Conservation (phyloP, 1,284 basidiomycete genomes). For the Irpex sp. region DNA sequence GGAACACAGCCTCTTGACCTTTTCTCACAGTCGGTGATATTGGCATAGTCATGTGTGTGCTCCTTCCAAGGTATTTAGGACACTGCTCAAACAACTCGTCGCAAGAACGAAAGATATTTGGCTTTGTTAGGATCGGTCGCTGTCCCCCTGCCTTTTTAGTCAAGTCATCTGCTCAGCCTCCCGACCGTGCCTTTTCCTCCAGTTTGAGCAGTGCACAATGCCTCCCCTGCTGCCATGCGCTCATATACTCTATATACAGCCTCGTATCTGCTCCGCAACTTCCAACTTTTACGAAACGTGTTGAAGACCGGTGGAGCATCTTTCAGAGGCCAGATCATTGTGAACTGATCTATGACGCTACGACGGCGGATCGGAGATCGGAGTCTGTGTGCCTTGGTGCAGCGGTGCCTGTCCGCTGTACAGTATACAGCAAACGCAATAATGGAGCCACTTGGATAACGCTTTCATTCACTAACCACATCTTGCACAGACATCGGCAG, state of each 20-base stretch:
- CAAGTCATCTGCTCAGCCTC: background rate
- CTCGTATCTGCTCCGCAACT: no score
- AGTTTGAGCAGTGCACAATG: no score
- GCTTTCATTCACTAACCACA: no score
- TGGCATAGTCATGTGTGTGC: background rate
- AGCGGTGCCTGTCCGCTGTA: background rate
- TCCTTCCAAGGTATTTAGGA: background rate
- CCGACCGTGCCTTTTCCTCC: background rate
- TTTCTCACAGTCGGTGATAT: background rate
- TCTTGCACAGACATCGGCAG: no score
- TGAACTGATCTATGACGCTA: background rate
- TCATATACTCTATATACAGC: no score
- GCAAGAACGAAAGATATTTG: background rate
- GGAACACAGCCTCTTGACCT: background rate
- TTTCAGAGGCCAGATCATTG: background rate
- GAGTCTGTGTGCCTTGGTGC: background rate
- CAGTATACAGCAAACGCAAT: background rate
- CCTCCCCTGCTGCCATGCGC: no score
- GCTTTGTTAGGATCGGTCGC: background rate
- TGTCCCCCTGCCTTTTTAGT: background rate
- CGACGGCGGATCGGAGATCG: background rate
- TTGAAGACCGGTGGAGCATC: no score
- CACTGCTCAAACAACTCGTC: background rate
- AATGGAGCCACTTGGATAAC: no score
- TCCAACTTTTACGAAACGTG: no score